phyloP scores from a whole-genome alignment of 768 basidiomycete genomes.

The Tubosaeta brunneosetosa region DNA sequence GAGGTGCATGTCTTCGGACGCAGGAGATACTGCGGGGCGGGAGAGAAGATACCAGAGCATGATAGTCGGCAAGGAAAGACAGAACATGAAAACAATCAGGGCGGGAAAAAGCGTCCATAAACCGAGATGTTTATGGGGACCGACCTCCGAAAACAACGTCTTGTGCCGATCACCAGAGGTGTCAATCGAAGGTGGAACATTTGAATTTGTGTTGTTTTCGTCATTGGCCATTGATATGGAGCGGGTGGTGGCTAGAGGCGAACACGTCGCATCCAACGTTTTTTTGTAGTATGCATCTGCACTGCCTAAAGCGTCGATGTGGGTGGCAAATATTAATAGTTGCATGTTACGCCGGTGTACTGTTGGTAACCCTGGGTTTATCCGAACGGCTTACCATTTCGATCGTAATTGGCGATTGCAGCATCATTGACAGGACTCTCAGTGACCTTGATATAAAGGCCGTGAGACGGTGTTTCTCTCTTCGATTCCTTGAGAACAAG shows the following conservation, averaged over 20 bases:
- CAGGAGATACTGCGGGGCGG: background rate
- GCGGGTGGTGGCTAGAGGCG: background rate
- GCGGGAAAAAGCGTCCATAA: slow-evolving; percentile 1
- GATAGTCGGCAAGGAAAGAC: background rate
- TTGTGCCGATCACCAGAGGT: background rate
- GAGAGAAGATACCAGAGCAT: slow-evolving; percentile 4
- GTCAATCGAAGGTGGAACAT: background rate
- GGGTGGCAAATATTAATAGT: no score
- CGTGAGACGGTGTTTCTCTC: no score
- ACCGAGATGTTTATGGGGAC: background rate
- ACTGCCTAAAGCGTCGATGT: no score
- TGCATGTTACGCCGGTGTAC: no score
- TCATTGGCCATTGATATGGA: background rate
- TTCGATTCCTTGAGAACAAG: no score
- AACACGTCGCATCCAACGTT: no score
- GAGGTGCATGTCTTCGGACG: background rate
- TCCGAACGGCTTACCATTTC: no score
- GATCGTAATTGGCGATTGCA: no score
- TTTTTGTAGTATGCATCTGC: no score
- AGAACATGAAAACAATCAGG: background rate
- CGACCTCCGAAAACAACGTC: background rate
- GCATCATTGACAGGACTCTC: no score
- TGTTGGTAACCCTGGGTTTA: no score
- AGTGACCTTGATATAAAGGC: no score
- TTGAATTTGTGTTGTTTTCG: background rate